Percentiles rank a stretch among this genome's conserved stretches.
These are phyloP conservation scores for Alternaria metachromatica DNA, from an alignment of 2,329 filamentous ascomycete genomes.

Conservation along the genomic window DNA sequence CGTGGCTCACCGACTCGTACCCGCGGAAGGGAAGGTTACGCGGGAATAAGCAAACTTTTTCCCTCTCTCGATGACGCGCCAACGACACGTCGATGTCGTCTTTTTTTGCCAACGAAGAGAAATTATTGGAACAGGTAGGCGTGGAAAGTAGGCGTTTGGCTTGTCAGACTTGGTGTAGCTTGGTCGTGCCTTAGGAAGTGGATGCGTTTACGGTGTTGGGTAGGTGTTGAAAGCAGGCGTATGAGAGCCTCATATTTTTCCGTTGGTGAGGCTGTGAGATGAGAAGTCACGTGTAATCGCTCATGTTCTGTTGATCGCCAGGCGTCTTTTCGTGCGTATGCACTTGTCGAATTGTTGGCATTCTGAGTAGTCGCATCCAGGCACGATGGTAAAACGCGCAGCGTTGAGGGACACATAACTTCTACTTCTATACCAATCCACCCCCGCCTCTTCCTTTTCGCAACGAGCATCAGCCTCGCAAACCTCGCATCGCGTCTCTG, in stretches of 20 bases:
- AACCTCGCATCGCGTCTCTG: background rate
- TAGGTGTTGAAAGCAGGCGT: constrained; percentile 17
- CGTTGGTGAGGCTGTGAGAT: background rate
- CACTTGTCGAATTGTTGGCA: background rate
- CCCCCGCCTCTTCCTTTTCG: background rate
- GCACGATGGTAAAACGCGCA: background rate
- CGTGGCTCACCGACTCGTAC: background rate
- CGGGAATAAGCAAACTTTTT: constrained; percentile 1
- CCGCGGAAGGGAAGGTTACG: background rate
- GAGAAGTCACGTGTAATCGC: background rate
- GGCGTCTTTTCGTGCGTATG: background rate
- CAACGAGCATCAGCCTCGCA: background rate
- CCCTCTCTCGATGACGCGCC: background rate
- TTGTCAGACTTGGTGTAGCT: constrained; percentile 11
- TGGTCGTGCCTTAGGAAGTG: background rate
- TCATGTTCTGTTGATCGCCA: background rate
- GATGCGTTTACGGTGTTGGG: constrained; percentile 4
- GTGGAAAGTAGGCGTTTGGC: constrained; percentile 12
- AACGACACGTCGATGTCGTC: background rate
- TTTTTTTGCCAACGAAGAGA: background rate
- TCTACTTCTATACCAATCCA: background rate
- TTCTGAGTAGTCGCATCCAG: background rate
- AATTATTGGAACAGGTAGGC: constrained; percentile 5
- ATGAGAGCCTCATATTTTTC: constrained; percentile 9
- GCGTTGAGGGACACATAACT: background rate